A percentile compares a stretch with the other conserved stretches of the same genome.
Evolutionary conservation across 192 early-diverging fungal genomes (phyloP).

Genomic region (Coemansia sp.): DNA sequence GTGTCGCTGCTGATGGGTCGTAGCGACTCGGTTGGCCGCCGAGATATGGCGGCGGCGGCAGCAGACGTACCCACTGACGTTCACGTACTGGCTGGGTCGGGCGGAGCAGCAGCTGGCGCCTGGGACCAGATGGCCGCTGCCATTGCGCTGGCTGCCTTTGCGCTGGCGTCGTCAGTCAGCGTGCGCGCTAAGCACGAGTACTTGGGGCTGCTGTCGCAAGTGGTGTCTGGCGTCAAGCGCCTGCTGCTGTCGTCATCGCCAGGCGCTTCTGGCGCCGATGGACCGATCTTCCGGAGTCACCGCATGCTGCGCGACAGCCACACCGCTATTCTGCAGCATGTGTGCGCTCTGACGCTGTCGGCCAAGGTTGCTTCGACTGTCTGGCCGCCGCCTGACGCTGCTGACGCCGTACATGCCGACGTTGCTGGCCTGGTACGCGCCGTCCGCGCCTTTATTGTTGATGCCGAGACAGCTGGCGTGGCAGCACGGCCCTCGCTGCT

Average conservation of each 20-base stretch:
- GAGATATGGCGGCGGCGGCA: neutral
- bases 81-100: neutral
- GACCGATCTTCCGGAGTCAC: conserved; percentile 63
- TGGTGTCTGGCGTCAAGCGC: conserved; percentile 77
- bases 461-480: conserved; percentile 60
- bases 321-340: conserved; percentile 70
- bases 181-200: conserved; percentile 56
- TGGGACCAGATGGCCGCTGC: conserved; percentile 56
- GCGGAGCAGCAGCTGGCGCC: conserved; percentile 22
- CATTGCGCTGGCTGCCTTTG: conserved; percentile 55
- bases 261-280: conserved; percentile 63
- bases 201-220: conserved; percentile 53
- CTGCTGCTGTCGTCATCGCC: conserved; percentile 75
- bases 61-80: neutral
- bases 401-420: conserved; percentile 68
- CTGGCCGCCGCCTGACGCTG: conserved; percentile 86
- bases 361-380: conserved; percentile 80
- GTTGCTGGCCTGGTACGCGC: conserved; percentile 72
- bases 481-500: conserved; percentile 13
- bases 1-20: conserved; percentile 36
- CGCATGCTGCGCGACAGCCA: conserved; percentile 65
- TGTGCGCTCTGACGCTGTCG: conserved; percentile 81
- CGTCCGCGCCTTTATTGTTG: conserved; percentile 70
- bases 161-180: conserved; percentile 55
- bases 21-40: neutral